These are phyloP conservation scores for Malassezia yamatoensis DNA, from an alignment of 1,284 basidiomycete genomes.

Conservation along the genomic window DNA sequence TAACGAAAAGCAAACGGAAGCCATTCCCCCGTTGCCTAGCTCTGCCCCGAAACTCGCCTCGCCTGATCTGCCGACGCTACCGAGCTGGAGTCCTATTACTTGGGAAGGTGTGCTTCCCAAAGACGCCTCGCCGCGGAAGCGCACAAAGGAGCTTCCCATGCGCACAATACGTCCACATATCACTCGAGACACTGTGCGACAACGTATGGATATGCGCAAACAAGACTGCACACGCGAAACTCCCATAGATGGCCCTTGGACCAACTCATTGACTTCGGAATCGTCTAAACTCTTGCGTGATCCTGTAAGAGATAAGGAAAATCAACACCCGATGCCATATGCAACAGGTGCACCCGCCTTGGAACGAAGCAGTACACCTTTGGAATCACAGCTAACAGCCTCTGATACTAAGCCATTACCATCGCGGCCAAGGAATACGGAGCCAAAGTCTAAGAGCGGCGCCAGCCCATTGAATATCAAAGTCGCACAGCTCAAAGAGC, in stretches of 20 bases:
- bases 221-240: slow-evolving; percentile 12
- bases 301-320: no score
- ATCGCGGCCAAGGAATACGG: neutral
- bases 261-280: no score
- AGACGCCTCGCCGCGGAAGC: slow-evolving; percentile 6
- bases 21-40: neutral
- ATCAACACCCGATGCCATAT: neutral
- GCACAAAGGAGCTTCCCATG: slow-evolving; percentile 6
- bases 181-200: slow-evolving; percentile 38
- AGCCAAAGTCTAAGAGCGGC: neutral
- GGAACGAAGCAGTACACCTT: neutral
- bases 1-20: neutral
- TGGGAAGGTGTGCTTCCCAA: slow-evolving; percentile 14
- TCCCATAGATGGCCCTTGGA: neutral
- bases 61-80: slow-evolving; percentile 27
- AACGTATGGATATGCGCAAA: slow-evolving; percentile 23
- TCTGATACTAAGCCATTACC: neutral
- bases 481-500: neutral
- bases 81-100: slow-evolving; percentile 39
- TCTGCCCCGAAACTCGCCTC: neutral
- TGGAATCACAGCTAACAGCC: neutral
- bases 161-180: slow-evolving; percentile 34
- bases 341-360: neutral
- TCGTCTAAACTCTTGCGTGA: no score
- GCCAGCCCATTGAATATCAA: neutral